Evolutionary conservation across 2,329 filamentous ascomycete species (phyloP).

Genomic region (Fusarium nodosum): DNA sequence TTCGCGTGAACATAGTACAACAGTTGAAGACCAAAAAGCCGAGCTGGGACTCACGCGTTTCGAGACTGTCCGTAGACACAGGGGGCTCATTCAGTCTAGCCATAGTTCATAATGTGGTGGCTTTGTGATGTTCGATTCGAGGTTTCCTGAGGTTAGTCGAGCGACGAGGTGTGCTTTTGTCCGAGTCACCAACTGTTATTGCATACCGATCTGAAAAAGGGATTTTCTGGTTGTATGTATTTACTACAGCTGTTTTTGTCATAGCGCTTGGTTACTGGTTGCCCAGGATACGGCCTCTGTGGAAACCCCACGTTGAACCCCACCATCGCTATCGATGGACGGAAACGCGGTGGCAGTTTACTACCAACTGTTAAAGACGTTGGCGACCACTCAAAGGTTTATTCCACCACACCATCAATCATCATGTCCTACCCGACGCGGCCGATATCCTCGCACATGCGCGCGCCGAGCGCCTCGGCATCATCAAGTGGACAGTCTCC

Average conservation of each 20-base stretch:
- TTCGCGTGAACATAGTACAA: constrained; percentile 12
- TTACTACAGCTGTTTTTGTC: constrained; percentile 52
- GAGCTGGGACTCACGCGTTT: constrained; percentile 71
- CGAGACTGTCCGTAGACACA: constrained; percentile 76
- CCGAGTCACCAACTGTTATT: constrained; percentile 42
- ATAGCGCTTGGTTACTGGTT: constrained; percentile 50
- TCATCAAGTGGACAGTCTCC: constrained; percentile 73
- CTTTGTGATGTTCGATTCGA: constrained; percentile 12
- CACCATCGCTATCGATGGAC: constrained; percentile 40
- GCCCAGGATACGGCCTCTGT: constrained; percentile 44
- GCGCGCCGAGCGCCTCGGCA: constrained; percentile 68
- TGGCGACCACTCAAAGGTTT: constrained; percentile 10
- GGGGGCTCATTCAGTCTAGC: constrained; percentile 84
- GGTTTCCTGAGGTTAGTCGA: constrained; percentile 35
- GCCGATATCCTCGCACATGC: constrained; percentile 75
- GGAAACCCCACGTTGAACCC: constrained; percentile 48
- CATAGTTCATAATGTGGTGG: constrained; percentile 67
- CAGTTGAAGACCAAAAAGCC: constrained; percentile 12
- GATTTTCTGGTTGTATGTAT: constrained; percentile 53
- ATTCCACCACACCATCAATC: background rate
- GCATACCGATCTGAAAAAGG: constrained; percentile 45
- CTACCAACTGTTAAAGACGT: constrained; percentile 10
- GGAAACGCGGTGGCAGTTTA: constrained; percentile 35
- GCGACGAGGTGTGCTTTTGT: constrained; percentile 30
- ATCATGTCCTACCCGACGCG: constrained; percentile 70